Evolutionary conservation across 176 grass and related monocot species (phyloP).

Genomic region (Luzula sylvatica): DNA sequence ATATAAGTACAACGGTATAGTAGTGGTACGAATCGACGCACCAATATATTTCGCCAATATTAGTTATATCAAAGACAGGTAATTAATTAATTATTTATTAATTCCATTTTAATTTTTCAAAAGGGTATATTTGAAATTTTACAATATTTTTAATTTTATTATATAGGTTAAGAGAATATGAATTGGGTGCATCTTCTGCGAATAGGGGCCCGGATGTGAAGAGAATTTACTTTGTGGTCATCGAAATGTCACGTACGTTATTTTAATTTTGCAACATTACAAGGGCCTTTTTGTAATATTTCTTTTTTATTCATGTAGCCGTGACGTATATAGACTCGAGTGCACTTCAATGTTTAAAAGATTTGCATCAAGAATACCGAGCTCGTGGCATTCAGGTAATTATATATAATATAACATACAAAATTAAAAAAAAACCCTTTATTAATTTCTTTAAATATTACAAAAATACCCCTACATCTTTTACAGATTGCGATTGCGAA

Average conservation of each 20-base stretch:
- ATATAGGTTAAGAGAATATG: conserved; percentile 80
- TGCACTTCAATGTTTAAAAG: conserved; percentile 94
- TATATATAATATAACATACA: background rate
- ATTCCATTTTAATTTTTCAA: background rate
- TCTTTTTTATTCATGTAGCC: conserved; percentile 32
- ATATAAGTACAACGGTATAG: conserved; percentile 83
- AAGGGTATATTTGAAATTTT: no score
- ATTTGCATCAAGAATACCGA: conserved; percentile 81
- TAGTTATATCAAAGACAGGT: conserved; percentile 90
- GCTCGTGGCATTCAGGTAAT: conserved; percentile 67
- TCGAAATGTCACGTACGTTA: conserved; percentile 93
- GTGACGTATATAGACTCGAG: conserved; percentile 92
- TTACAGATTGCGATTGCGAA: conserved; percentile 84
- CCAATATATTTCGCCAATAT: conserved; percentile 99
- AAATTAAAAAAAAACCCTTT: conserved; percentile 2
- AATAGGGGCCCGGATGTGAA: conserved; percentile 60
- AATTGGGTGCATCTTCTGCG: conserved; percentile 54
- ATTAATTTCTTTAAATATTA: background rate
- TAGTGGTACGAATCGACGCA: conserved; percentile 82
- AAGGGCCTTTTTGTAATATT: background rate
- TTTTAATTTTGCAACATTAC: conserved; percentile 8
- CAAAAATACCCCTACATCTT: no score
- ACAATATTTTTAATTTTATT: background rate
- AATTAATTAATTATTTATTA: background rate
- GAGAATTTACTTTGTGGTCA: conserved; percentile 80